Conservation (phyloP, 2,329 filamentous ascomycete species). For the Colletotrichum somersetense region DNA sequence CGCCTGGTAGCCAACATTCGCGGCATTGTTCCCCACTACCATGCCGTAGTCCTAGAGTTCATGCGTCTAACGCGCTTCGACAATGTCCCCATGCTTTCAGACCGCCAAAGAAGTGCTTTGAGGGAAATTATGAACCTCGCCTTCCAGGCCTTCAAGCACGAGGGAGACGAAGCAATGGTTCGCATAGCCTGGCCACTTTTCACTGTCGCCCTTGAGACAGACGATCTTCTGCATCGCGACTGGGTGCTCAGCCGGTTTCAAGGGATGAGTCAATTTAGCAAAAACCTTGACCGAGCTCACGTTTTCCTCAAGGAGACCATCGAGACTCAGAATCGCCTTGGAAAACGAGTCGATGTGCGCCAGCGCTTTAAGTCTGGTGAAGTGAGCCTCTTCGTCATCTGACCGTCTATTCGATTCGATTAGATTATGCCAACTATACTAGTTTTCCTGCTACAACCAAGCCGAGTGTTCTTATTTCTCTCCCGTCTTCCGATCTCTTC, state of each 20-base stretch:
- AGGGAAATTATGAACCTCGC: slow-evolving; percentile 50
- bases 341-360: slow-evolving; percentile 41
- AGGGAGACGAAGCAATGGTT: slow-evolving; percentile 49
- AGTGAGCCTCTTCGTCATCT: slow-evolving; percentile 44
- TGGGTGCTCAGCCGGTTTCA: slow-evolving; percentile 52
- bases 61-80: slow-evolving; percentile 43
- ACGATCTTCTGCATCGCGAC: slow-evolving; percentile 49
- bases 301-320: slow-evolving; percentile 46
- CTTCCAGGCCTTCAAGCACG: slow-evolving; percentile 50
- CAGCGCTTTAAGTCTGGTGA: slow-evolving; percentile 38
- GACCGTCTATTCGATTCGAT: neutral
- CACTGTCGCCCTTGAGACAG: slow-evolving; percentile 52
- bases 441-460: neutral
- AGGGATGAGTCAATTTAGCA: slow-evolving; percentile 48
- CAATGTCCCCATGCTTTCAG: slow-evolving; percentile 33
- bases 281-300: slow-evolving; percentile 50
- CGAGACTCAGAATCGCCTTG: slow-evolving; percentile 41
- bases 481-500: neutral
- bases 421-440: neutral
- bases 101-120: slow-evolving; percentile 32
- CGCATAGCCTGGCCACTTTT: slow-evolving; percentile 53
- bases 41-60: slow-evolving; percentile 51
- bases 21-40: slow-evolving; percentile 51
- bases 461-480: neutral
- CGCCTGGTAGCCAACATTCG: slow-evolving; percentile 52